Percentiles rank a stretch among this genome's conserved stretches.
These are phyloP conservation scores for Hysterangium stoloniferum DNA, from an alignment of 768 basidiomycete genomes.

Conservation along the genomic window DNA sequence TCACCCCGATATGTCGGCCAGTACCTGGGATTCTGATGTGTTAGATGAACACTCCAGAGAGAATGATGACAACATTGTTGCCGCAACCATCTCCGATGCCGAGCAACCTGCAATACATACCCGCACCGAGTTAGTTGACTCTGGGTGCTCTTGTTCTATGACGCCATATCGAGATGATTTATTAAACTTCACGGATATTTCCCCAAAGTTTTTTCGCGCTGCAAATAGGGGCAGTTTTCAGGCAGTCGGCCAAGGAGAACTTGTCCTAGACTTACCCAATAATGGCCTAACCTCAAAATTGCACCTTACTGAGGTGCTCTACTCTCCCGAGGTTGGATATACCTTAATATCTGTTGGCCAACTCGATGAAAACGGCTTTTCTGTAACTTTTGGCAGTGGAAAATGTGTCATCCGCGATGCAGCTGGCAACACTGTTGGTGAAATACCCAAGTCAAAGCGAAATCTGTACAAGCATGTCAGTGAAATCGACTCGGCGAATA, in stretches of 20 bases:
- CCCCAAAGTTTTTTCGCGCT: conserved; percentile 27
- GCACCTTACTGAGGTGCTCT: conserved; percentile 28
- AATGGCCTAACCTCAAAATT: conserved; percentile 21
- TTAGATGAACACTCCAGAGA: no score
- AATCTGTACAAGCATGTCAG: conserved; percentile 24
- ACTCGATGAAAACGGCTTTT: conserved; percentile 28
- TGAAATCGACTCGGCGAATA: conserved; percentile 22
- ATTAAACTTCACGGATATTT: conserved; percentile 26
- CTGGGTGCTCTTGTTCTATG: neutral
- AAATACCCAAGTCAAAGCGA: conserved; percentile 16
- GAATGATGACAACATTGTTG: no score
- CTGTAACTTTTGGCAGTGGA: conserved; percentile 22
- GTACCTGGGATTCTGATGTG: neutral
- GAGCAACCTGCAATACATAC: neutral
- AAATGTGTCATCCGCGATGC: conserved; percentile 17
- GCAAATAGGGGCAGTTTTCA: no score
- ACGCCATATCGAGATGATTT: conserved; percentile 1
- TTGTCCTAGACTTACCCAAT: no score
- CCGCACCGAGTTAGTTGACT: neutral
- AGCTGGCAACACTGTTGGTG: neutral
- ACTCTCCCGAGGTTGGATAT: conserved; percentile 30
- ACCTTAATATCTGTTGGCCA: conserved; percentile 30
- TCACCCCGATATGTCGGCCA: neutral
- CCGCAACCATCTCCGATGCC: neutral
- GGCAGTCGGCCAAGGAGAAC: no score